These are phyloP conservation scores for Pythium graminicola DNA, from an alignment of 352 stramenopile genomes.

Conservation along the genomic window DNA sequence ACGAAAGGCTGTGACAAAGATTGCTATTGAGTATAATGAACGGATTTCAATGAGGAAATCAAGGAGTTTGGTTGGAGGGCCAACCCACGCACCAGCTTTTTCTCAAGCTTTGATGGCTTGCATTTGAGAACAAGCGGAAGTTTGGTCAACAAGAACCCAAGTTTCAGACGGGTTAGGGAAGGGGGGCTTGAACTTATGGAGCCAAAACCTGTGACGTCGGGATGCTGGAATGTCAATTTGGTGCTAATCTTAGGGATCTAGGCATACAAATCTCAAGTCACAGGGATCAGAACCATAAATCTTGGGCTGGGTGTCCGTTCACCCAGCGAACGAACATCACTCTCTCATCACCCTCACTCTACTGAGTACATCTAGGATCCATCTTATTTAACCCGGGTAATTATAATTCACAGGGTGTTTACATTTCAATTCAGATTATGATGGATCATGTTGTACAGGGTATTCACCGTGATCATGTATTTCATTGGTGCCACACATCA, in stretches of 20 bases:
- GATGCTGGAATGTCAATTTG: constrained; percentile 1
- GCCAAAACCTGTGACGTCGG: constrained; percentile 1
- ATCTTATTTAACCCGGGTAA: background rate
- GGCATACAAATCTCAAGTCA: constrained; percentile 16
- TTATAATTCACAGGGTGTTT: background rate
- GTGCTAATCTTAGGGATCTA: background rate
- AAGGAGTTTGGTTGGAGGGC: too few species aligned
- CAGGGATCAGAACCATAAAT: background rate
- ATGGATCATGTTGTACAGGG: constrained; percentile 4
- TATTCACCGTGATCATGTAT: background rate
- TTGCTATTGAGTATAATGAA: too few species aligned
- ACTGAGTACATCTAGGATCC: background rate
- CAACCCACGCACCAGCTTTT: too few species aligned
- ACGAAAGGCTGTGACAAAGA: background rate
- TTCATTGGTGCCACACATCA: constrained; percentile 5
- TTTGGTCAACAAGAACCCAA: background rate
- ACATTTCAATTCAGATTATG: background rate
- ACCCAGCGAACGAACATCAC: background rate
- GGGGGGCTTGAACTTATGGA: constrained; percentile 5
- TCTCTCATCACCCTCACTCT: constrained; percentile 2
- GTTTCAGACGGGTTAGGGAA: constrained; percentile 9
- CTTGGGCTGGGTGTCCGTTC: constrained; percentile 5
- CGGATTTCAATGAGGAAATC: too few species aligned
- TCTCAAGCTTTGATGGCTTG: too few species aligned
- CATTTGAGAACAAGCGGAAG: too few species aligned